Conservation (phyloP, 495 filamentous ascomycete genomes). For the Cercophora scortea region DNA sequence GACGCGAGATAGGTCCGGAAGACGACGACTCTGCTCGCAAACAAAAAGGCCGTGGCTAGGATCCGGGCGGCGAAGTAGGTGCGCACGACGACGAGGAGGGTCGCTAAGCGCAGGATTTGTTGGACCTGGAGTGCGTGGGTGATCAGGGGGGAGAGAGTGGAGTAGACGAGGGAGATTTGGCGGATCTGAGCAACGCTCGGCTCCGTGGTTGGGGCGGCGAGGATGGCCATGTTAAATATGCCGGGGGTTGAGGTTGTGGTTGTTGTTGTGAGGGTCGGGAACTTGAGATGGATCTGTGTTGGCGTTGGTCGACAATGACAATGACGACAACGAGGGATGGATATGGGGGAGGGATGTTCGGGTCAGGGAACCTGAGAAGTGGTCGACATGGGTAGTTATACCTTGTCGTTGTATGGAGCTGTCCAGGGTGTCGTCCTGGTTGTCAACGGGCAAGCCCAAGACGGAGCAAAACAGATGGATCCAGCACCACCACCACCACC, state of each 20-base stretch:
- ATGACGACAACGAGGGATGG: no score
- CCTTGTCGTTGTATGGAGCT: no score
- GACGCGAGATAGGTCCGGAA: constrained; percentile 9
- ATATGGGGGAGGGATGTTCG: no score
- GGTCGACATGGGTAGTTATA: no score
- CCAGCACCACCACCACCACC: no score
- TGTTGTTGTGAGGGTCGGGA: no score
- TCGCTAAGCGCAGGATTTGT: constrained; percentile 12
- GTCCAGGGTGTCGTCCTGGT: no score
- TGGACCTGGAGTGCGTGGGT: constrained; percentile 24
- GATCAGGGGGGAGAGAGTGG: constrained; percentile 8
- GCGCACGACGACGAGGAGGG: constrained; percentile 18
- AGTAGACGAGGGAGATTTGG: constrained; percentile 12
- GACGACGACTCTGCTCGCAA: constrained; percentile 11
- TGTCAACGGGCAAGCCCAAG: no score
- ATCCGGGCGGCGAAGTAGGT: constrained; percentile 15
- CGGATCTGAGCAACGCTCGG: constrained; percentile 14
- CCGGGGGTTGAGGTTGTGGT: not conserved
- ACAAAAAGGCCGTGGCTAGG: constrained; percentile 9
- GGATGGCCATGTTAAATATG: constrained; percentile 17
- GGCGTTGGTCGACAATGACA: no score
- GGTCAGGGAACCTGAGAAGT: no score
- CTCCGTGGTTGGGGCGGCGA: constrained; percentile 23
- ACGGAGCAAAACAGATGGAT: no score
- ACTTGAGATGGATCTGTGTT: no score